Evolutionary conservation across 1,284 basidiomycete genomes (phyloP).

Genomic region (Cryptococcus sp.): DNA sequence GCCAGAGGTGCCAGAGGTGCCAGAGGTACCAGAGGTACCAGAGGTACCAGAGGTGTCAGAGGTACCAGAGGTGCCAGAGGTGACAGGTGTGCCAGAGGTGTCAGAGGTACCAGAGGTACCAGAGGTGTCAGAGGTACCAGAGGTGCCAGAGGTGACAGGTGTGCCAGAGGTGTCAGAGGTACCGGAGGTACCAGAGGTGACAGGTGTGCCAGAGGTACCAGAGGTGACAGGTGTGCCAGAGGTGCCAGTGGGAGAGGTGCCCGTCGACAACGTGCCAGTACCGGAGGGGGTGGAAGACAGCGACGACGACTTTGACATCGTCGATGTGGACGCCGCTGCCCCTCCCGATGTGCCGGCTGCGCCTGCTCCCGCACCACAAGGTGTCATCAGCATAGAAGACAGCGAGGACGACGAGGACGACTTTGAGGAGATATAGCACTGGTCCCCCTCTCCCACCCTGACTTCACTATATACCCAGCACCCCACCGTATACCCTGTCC

Average conservation of each 20-base stretch:
- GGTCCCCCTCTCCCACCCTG: neutral
- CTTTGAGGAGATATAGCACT: constrained; percentile 27
- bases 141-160: too few relatives aligned
- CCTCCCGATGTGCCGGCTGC: neutral
- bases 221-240: too few relatives aligned
- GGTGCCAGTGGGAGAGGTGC: neutral
- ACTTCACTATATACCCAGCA: neutral
- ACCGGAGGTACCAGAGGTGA: too few relatives aligned
- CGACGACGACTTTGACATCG: neutral
- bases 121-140: too few relatives aligned
- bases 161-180: too few relatives aligned
- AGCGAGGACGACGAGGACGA: constrained; percentile 30
- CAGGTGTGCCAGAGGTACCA: too few relatives aligned
- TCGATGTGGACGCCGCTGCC: neutral
- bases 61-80: too few relatives aligned
- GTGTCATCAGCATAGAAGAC: constrained; percentile 5
- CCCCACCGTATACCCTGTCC: neutral
- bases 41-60: too few relatives aligned
- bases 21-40: too few relatives aligned
- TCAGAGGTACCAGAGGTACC: too few relatives aligned
- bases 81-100: too few relatives aligned
- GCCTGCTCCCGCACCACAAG: neutral
- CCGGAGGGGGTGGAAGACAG: neutral
- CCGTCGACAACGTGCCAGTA: neutral
- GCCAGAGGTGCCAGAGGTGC: too few relatives aligned